phyloP scores from a whole-genome alignment of 805 yeast genomes.

The Groenewaldozyma tartarivorans region DNA sequence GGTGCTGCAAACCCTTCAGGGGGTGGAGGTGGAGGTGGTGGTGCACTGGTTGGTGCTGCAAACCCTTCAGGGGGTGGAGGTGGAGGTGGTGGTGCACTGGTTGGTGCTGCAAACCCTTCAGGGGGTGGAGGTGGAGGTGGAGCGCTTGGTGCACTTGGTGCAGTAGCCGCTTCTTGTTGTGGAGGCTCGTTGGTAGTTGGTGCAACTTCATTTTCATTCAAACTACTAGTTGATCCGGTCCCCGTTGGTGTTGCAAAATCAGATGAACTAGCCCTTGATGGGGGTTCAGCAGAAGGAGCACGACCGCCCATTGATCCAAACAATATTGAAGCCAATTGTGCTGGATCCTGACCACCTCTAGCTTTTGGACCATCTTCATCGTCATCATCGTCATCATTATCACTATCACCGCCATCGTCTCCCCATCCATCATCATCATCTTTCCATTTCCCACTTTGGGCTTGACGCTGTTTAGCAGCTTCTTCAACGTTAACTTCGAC shows the following conservation, averaged over 20 bases:
- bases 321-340: slow-evolving; percentile 33
- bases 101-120: neutral
- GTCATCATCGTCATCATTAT: slow-evolving; percentile 23
- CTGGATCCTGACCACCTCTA: slow-evolving; percentile 29
- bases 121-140: slow-evolving; percentile 9
- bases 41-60: slow-evolving; percentile 5
- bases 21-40: slow-evolving; percentile 28
- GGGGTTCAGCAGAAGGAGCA: slow-evolving; percentile 4
- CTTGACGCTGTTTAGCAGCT: slow-evolving; percentile 25
- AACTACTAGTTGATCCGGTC: too few relatives aligned
- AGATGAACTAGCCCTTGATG: slow-evolving; percentile 3
- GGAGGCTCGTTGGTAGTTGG: too few relatives aligned
- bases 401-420: slow-evolving; percentile 13
- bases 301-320: slow-evolving; percentile 33
- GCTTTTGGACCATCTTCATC: slow-evolving; percentile 23
- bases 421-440: slow-evolving; percentile 23
- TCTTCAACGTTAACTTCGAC: slow-evolving; percentile 16
- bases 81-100: neutral
- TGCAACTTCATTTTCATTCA: neutral
- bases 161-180: neutral
- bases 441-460: slow-evolving; percentile 27
- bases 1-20: slow-evolving; percentile 30
- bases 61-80: slow-evolving; percentile 4
- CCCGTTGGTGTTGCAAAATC: neutral
- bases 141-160: slow-evolving; percentile 4